Base-by-base conservation (phyloP, 306 rosid species). In the Glycine latifolia region DNA sequence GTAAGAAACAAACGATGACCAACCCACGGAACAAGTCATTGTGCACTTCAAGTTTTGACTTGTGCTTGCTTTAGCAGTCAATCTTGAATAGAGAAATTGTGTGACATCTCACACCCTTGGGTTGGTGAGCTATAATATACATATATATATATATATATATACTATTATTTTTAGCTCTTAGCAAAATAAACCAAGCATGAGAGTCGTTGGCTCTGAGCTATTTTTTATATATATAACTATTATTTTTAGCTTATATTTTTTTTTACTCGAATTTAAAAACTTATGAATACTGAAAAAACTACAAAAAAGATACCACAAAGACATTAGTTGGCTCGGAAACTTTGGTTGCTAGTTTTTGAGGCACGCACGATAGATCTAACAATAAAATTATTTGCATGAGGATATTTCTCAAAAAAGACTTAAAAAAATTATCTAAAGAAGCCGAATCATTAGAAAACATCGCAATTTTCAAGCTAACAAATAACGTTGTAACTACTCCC, bases 31-130 rank as follows among this genome's bases (percentile, higher is more conserved):
- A 49, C 73, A 59, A 78, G 75, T 81, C 82, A 15, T 71, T 54
- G 59, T 61, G 62, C 47, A 78, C 44, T 67, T 11, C 31, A 55
- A 71, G 59, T 78, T 67, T 83, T 83, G 81, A 86, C 86, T 68
- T 11, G 46, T 53, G 50, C 53, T 71, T 69, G 35, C 75, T 66
- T 55, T 58, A 76, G 78, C 85, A 83, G 37, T 71, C 87, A 81
- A 80, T 81, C 10, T 83, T 84, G 79, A 84, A 84, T 62, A 12
- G 49, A 14, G 77, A 56, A 58, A 35, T n/a, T 46, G 53, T 54
- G 76, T 14, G 60, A 47, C 62, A 31, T 35, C 70, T 67, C 55
- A 0, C 16, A 58, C 63, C 3, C 2, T 59, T 49, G 63, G 83
- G 83, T 86, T 76, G 89, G 81, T 83, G 76, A 37, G 61, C 20